These are phyloP conservation scores for Phaeomoniella chlamydospora DNA, from an alignment of 2,329 filamentous ascomycete species.

Conservation along the genomic window DNA sequence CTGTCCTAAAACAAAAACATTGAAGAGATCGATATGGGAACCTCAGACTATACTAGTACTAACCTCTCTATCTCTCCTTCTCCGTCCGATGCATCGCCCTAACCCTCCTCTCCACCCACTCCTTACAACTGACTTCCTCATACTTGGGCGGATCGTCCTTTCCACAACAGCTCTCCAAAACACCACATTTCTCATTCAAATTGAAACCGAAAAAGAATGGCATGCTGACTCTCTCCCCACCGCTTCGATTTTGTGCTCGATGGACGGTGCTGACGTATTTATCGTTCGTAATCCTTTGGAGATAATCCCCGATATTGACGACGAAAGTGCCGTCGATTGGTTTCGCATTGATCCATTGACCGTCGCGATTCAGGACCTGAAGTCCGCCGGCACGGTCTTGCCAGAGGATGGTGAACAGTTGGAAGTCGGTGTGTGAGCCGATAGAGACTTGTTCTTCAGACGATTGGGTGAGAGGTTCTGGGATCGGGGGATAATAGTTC, in stretches of 20 bases:
- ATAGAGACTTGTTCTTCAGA: constrained; percentile 23
- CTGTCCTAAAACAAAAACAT: too few relatives aligned
- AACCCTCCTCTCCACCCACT: neutral
- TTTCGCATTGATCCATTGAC: constrained; percentile 28
- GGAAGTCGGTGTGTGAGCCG: constrained; percentile 34
- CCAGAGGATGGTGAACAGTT: constrained; percentile 33
- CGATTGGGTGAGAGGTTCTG: neutral
- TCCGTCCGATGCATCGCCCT: neutral
- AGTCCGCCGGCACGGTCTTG: constrained; percentile 29
- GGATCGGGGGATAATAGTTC: constrained; percentile 8
- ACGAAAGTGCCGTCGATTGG: constrained; percentile 28
- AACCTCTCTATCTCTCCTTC: too few relatives aligned
- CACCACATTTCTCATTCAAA: constrained; percentile 7
- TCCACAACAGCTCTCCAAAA: neutral
- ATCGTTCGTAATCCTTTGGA: constrained; percentile 27
- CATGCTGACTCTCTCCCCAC: constrained; percentile 23
- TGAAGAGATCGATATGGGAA: too few relatives aligned
- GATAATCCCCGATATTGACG: constrained; percentile 30
- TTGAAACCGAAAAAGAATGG: constrained; percentile 26
- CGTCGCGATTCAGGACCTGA: constrained; percentile 29
- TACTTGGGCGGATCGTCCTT: constrained; percentile 15
- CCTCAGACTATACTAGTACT: too few relatives aligned
- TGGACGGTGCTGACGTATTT: constrained; percentile 27
- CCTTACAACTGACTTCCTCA: constrained; percentile 9
- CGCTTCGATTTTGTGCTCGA: constrained; percentile 21